phyloP scores from a whole-genome alignment of 768 basidiomycete species.

The Termitomyces sp. region DNA sequence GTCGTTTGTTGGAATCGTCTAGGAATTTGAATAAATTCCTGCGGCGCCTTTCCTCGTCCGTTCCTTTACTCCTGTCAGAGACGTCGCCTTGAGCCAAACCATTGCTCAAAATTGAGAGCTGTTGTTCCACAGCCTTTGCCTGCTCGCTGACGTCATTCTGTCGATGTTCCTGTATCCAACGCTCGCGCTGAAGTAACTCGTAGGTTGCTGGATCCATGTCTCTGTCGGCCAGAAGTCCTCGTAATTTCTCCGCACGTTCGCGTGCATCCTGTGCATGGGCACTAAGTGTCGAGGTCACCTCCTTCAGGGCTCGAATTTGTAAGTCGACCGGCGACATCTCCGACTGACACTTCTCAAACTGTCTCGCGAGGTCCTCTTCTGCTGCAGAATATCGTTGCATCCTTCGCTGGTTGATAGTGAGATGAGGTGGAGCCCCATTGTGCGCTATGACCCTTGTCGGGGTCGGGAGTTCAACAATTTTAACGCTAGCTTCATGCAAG shows the following conservation, averaged over 20 bases:
- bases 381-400: conserved; percentile 41
- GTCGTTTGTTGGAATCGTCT: conserved; percentile 27
- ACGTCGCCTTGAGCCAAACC: conserved; percentile 13
- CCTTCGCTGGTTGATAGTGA: conserved; percentile 16
- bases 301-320: conserved; percentile 43
- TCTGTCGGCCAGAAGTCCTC: conserved; percentile 32
- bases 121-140: conserved; percentile 30
- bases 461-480: not conserved
- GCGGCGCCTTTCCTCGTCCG: conserved; percentile 22
- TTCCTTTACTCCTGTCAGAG: conserved; percentile 8
- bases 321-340: conserved; percentile 39
- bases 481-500: not conserved
- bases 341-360: conserved; percentile 27
- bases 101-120: conserved; percentile 26
- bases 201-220: conserved; percentile 34
- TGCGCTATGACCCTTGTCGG: not conserved
- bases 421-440: not conserved
- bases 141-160: conserved; percentile 33
- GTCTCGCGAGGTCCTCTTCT: conserved; percentile 37
- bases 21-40: conserved; percentile 37
- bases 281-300: conserved; percentile 38
- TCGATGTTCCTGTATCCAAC: conserved; percentile 50
- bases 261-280: conserved; percentile 43
- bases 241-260: conserved; percentile 37
- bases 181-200: conserved; percentile 37